These are phyloP conservation scores for Naganishia sp. DNA, from an alignment of 1,284 basidiomycete species.

Conservation along the genomic window DNA sequence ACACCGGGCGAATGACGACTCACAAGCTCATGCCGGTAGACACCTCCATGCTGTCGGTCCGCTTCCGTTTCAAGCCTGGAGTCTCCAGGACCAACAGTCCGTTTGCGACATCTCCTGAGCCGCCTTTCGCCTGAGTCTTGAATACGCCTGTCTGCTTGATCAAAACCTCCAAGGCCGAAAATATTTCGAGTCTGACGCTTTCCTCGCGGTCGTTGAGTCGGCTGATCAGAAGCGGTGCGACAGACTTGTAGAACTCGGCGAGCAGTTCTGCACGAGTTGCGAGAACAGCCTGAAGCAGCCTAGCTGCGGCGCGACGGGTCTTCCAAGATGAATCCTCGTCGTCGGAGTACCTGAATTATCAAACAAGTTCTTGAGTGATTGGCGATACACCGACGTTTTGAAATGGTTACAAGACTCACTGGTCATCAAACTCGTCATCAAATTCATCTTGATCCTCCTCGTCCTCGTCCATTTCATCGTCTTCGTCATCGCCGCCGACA, in stretches of 20 bases:
- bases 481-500: constrained; percentile 68
- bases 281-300: constrained; percentile 80
- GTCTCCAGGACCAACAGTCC: constrained; percentile 49
- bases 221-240: constrained; percentile 83
- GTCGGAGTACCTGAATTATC: constrained; percentile 78
- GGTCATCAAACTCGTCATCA: constrained; percentile 54
- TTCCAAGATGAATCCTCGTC: constrained; percentile 99
- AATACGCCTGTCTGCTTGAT: constrained; percentile 81
- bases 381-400: constrained; percentile 10
- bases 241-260: constrained; percentile 71
- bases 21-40: constrained; percentile 23
- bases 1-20: neutral
- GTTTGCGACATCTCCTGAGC: constrained; percentile 60
- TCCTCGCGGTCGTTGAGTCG: constrained; percentile 94
- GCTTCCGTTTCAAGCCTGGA: constrained; percentile 68
- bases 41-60: constrained; percentile 62
- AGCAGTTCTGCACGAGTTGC: constrained; percentile 85
- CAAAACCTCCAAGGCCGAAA: constrained; percentile 78
- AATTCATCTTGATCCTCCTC: constrained; percentile 60
- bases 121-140: constrained; percentile 52
- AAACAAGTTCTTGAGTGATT: neutral
- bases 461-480: constrained; percentile 68
- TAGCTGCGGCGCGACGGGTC: constrained; percentile 88
- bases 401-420: constrained; percentile 45
- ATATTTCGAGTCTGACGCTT: constrained; percentile 90